Base-by-base conservation (phyloP, 495 filamentous ascomycete genomes). In the Neurospora sublineolata region DNA sequence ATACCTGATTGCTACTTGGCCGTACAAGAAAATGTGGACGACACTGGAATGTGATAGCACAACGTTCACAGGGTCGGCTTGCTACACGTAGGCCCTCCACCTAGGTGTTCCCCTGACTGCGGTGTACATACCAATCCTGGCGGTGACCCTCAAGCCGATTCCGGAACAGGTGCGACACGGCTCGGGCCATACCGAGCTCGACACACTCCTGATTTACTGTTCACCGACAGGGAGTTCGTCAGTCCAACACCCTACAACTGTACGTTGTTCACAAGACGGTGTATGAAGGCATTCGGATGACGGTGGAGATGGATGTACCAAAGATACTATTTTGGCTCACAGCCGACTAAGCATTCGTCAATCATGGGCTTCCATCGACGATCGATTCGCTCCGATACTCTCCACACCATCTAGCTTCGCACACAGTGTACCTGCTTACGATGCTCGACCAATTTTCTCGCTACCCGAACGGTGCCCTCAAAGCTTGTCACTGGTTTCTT, bases 61-160 rank as follows among this genome's bases (percentile, higher is more conserved):
- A 37, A 39, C n/a, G 18, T 27, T 41, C 38, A 71, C 68, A 27
- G 69, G 67, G 64, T 68, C 41, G 39, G 67, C 18, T 23, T 60
- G 20, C 42, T 64, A 58, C 37, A 73, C 39, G 20, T 30, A 60
- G 37, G n/a, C 20, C 68, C 39, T 46, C 44, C 36, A 71, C 38
- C 60, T 27, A 37, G 16, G 44, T 39, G 44, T 40, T 70, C 70
- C 38, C 60, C 69, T 68, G 72, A 71, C 72, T 37, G 52, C 69
- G 68, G 72, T 73, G 68, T 37, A 70, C 68, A 69, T 67, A 73
- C 72, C 70, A 74, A 74, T 37, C 41, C 60, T 72, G 52, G 52
- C 52, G 52, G 52, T 33, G 27, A 16, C 52, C 27, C 14, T 33
- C 27, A 33, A 64, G 14, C 52, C 52, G 52, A 64, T 64, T 64